These are phyloP conservation scores for Primulina eburnea DNA, from an alignment of 257 asterid genomes.

Conservation along the genomic window DNA sequence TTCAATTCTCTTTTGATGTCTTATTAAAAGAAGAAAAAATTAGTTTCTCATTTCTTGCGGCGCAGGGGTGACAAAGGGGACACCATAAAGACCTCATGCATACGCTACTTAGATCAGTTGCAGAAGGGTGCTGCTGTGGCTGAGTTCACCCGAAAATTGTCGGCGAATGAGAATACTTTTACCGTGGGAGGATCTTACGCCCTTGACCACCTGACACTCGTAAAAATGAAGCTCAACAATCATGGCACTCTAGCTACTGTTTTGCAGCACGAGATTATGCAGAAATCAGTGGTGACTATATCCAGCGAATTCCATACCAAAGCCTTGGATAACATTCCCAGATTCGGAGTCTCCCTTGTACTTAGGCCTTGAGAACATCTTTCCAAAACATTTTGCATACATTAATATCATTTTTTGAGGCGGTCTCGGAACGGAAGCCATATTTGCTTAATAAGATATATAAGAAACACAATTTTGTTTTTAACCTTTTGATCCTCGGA, in stretches of 20 bases:
- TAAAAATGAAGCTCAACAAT: constrained; percentile 73
- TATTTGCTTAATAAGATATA: not conserved
- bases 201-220: constrained; percentile 53
- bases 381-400: not conserved
- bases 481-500: constrained; percentile 13
- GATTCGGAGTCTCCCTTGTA: constrained; percentile 64
- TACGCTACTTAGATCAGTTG: constrained; percentile 49
- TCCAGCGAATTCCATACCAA: constrained; percentile 75
- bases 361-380: constrained; percentile 48
- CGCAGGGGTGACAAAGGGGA: constrained; percentile 78
- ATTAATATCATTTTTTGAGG: constrained; percentile 25
- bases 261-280: constrained; percentile 64
- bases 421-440: constrained; percentile 26
- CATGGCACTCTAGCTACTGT: constrained; percentile 66
- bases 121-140: constrained; percentile 63
- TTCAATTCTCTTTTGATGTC: too few relatives aligned
- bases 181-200: constrained; percentile 77
- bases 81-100: constrained; percentile 60
- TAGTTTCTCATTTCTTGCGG: not conserved
- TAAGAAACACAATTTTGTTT: not conserved
- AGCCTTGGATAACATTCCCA: constrained; percentile 78
- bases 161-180: constrained; percentile 72
- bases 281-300: constrained; percentile 63
- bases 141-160: constrained; percentile 63
- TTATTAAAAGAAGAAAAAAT: not conserved